A percentile compares a stretch with the other conserved stretches of the same genome.
Conservation (phyloP, 2,329 filamentous ascomycete species). For the Thelonectria blattea region DNA sequence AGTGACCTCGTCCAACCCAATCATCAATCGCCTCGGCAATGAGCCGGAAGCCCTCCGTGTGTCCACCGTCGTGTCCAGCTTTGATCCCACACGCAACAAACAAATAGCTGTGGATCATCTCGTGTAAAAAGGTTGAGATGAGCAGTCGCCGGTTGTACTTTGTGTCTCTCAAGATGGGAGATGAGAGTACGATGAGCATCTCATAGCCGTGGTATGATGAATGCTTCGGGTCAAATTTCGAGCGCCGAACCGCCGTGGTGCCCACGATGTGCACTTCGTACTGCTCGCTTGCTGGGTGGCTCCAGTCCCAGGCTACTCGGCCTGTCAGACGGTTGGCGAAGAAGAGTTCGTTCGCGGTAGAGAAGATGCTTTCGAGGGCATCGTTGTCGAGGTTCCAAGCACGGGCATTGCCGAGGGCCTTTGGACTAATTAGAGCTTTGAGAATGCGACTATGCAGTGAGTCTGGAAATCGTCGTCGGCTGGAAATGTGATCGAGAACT, state of each 20-base stretch:
- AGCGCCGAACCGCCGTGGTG: slow-evolving; percentile 63
- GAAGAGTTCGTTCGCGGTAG: slow-evolving; percentile 67
- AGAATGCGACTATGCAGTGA: slow-evolving; percentile 64
- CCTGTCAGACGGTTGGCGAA: slow-evolving; percentile 61
- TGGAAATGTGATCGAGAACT: slow-evolving; percentile 56
- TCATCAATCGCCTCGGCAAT: slow-evolving; percentile 66
- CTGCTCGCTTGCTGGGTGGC: slow-evolving; percentile 53
- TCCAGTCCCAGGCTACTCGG: slow-evolving; percentile 70
- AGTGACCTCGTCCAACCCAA: slow-evolving; percentile 62
- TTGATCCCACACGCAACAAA: slow-evolving; percentile 67
- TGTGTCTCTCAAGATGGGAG: slow-evolving; percentile 60
- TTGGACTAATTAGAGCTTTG: slow-evolving; percentile 61
- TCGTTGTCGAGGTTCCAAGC: slow-evolving; percentile 63
- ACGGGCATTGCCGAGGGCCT: slow-evolving; percentile 44
- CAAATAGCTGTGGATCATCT: slow-evolving; percentile 71
- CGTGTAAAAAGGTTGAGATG: slow-evolving; percentile 70
- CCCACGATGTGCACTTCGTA: slow-evolving; percentile 65
- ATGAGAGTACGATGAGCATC: slow-evolving; percentile 66
- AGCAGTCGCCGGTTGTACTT: slow-evolving; percentile 65
- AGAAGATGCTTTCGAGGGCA: slow-evolving; percentile 64
- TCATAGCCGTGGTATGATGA: slow-evolving; percentile 54
- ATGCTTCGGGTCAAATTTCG: slow-evolving; percentile 40
- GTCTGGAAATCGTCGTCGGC: slow-evolving; percentile 50
- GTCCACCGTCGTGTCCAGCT: slow-evolving; percentile 61
- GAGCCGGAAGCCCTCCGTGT: slow-evolving; percentile 63